Evolutionary conservation across 352 stramenopile genomes (phyloP).

Genomic region (Pythium guiyangense): DNA sequence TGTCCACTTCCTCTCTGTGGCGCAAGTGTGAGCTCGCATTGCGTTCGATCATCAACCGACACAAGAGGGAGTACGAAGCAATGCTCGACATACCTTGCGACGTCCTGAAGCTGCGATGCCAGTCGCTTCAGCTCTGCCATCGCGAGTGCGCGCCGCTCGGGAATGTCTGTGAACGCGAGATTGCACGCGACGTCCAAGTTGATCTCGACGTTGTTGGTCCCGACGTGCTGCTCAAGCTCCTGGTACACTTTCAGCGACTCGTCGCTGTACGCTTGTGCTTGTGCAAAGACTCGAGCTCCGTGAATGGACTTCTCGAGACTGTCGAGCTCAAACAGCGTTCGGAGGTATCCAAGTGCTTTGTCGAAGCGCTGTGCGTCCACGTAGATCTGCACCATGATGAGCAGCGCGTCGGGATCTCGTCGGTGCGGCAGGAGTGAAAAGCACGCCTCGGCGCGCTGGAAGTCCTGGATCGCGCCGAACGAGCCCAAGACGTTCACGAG

Average conservation of each 20-base stretch:
- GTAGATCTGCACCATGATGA: conserved; percentile 61
- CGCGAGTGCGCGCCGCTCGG: conserved; percentile 20
- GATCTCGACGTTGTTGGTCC: conserved; percentile 47
- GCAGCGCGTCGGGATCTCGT: conserved; percentile 26
- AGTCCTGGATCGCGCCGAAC: conserved; percentile 35
- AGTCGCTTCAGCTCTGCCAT: conserved; percentile 43
- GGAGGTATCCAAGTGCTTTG: conserved; percentile 40
- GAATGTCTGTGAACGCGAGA: conserved; percentile 30
- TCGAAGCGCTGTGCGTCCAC: conserved; percentile 38
- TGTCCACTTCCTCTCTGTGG: conserved; percentile 11
- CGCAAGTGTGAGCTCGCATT: neutral
- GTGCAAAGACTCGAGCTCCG: conserved; percentile 37
- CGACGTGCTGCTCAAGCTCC: conserved; percentile 56
- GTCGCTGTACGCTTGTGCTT: conserved; percentile 40
- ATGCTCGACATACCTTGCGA: conserved; percentile 15
- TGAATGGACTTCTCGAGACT: conserved; percentile 36
- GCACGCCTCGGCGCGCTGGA: conserved; percentile 57
- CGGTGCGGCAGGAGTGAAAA: conserved; percentile 39
- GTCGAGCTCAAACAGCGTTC: conserved; percentile 51
- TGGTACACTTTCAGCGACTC: conserved; percentile 57
- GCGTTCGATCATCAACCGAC: neutral
- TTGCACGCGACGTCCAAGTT: conserved; percentile 61
- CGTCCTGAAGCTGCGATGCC: conserved; percentile 19
- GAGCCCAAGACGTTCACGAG: conserved; percentile 45
- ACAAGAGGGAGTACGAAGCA: neutral